Evolutionary conservation across 495 filamentous ascomycete genomes (phyloP), one percentile per base, ranked within the genome.

Genomic region (Letharia columbiana): DNA sequence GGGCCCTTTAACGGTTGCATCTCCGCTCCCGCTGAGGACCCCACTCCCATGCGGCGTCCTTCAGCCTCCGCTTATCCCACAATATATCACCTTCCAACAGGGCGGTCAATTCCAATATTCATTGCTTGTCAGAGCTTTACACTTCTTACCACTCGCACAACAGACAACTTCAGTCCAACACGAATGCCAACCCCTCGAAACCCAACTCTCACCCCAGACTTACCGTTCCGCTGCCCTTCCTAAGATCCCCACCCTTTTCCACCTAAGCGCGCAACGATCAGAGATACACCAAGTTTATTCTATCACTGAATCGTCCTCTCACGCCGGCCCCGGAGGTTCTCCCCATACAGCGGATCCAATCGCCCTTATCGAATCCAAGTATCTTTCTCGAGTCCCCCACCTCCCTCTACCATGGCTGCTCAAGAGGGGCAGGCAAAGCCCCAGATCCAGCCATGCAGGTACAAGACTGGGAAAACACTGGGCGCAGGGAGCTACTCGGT

Each of bases 391-490:
- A 9, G 10, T 41, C 33, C 33, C 20, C 11, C 18, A 28, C 35
- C 20, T 39, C 8, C 20, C 59, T 37, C 37, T 31, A 31, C 20
- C 31, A 66, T 66, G 64, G 58, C 64, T 35, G 37, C 50, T 35
- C 64, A 62, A 61, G 44, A 42, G 18, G 64, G 50, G 13, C 64
- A 67, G 40, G 40, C 40, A 39, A 83, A 80, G 66, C 85, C 87
- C 33, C 84, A 88, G 72, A 82, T 91, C 49, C 86, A 91, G 72
- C 88, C 88, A 62, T 91, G 88, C 73, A 85, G 95, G 63, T 98
- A 98, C 83, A 98, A 98, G 80, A 97, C 96, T 2, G 94, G 94
- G 67, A 98, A 98, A 83, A 97, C 94, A 12, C 79, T 98, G 41
- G 94, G 94, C 64, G 91, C 94, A 7, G 94, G 94, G 66, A 95